Evolutionary conservation across 768 basidiomycete species (phyloP), one percentile per base, ranked within the genome.

Genomic region (Mycena galericulata): DNA sequence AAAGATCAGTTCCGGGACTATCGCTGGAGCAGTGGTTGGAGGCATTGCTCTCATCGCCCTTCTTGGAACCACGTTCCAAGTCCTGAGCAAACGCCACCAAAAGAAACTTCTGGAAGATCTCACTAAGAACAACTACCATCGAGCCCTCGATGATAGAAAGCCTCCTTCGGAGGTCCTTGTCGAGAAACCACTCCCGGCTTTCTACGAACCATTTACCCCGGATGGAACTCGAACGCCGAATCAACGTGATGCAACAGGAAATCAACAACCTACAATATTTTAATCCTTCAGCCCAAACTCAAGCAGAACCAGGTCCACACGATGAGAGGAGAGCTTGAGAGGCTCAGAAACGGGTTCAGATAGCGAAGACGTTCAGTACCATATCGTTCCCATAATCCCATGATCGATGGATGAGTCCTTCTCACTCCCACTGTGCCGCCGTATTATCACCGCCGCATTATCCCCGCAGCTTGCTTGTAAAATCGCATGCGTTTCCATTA

Each of bases 121-220:
- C 8, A 55, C 62, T 0, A 29, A 38, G 24, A 32, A 34, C 41
- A 38, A 51, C 40, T 51, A 63, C 30, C 62, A 63, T 22, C 62
- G 45, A 17, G 32, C 26, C n/a, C 62, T 63, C n/a, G n/a, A 36
- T 2, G 51, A 50, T 18, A 45, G n/a, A 22, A 43, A 32, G 18
- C 41, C 62, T 5, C 29, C 49, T 12, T 27, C 62, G 14, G 11
- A 24, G n/a, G 50, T n/a, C 14, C 30, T 36, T 22, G 30, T 15
- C 22, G 62, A 63, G 53, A 63, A 63, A 15, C 62, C 62, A 7
- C 62, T 63, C 15, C 62, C 62, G 15, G 51, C 62, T 3, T 63
- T 63, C 24, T 62, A 62, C 41, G 50, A 62, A n/a, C 49, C n/a
- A 11, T 34, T 46, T 1, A 38, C 18, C 29, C 60, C 24, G 18